Conservation (phyloP, 2,329 filamentous ascomycete species). For the Aspergillus chevalieri region DNA sequence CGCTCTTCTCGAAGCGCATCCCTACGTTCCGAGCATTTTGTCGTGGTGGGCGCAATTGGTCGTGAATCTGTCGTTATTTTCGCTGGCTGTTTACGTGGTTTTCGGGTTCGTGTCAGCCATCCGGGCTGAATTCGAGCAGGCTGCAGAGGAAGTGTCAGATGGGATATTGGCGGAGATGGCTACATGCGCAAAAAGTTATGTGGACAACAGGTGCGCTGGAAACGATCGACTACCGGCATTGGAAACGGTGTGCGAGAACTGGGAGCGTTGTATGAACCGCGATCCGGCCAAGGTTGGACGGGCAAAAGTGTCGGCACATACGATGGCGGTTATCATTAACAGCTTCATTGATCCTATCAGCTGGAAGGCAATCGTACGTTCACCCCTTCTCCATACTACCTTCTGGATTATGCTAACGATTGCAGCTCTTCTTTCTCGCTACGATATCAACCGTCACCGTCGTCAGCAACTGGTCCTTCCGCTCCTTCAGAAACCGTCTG, state of each 20-base stretch:
- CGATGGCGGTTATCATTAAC: slow-evolving; percentile 89
- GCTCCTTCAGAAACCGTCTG: slow-evolving; percentile 41
- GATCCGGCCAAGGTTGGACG: slow-evolving; percentile 72
- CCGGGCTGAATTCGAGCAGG: slow-evolving; percentile 67
- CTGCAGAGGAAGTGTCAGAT: slow-evolving; percentile 61
- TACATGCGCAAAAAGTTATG: slow-evolving; percentile 66
- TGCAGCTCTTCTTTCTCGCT: slow-evolving; percentile 33
- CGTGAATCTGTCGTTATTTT: slow-evolving; percentile 46
- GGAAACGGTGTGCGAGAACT: slow-evolving; percentile 65
- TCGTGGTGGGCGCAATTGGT: slow-evolving; percentile 60
- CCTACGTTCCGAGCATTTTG: slow-evolving; percentile 59
- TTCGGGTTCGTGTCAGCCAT: slow-evolving; percentile 66
- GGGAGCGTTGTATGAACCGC: slow-evolving; percentile 81
- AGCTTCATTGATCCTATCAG: slow-evolving; percentile 87
- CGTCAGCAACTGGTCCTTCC: slow-evolving; percentile 56
- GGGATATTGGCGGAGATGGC: slow-evolving; percentile 67
- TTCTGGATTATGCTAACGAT: slow-evolving; percentile 7
- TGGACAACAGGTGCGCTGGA: slow-evolving; percentile 66
- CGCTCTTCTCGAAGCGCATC: slow-evolving; percentile 58
- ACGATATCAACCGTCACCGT: slow-evolving; percentile 46
- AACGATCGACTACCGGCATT: slow-evolving; percentile 66
- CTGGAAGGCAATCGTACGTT: slow-evolving; percentile 67
- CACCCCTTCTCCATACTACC: too few relatives aligned
- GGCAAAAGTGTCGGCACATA: slow-evolving; percentile 75
- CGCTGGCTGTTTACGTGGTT: slow-evolving; percentile 55